phyloP scores from a whole-genome alignment of 2,329 filamentous ascomycete species.

The Aspergillus caelatus region DNA sequence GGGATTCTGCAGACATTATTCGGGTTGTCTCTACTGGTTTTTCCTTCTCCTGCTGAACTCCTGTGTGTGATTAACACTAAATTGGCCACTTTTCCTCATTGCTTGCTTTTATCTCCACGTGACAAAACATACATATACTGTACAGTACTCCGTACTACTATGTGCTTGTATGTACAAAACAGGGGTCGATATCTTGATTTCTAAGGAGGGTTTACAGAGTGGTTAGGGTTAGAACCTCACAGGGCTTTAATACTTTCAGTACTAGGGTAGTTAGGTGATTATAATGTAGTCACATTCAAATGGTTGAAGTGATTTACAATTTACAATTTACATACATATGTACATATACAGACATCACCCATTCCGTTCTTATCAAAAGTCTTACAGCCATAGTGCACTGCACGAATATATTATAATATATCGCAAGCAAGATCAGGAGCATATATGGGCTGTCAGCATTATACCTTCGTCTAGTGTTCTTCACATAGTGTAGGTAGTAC shows the following conservation, averaged over 20 bases:
- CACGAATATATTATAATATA: background rate
- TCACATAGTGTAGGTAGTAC: background rate
- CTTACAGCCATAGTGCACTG: background rate
- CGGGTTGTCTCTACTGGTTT: background rate
- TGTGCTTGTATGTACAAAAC: background rate
- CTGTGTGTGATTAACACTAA: background rate
- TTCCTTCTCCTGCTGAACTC: background rate
- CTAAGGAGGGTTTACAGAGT: background rate
- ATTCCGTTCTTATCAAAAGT: background rate
- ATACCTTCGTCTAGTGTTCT: background rate
- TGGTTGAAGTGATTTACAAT: background rate
- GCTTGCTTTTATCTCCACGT: constrained; percentile 23
- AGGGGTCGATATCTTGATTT: background rate
- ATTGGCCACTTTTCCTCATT: background rate
- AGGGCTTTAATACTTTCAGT: background rate
- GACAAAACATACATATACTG: background rate
- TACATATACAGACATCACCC: background rate
- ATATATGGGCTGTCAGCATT: background rate
- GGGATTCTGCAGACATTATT: constrained; percentile 53
- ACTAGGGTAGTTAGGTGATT: background rate
- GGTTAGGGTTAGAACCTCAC: background rate
- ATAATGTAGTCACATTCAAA: background rate
- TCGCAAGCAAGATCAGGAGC: background rate
- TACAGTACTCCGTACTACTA: background rate
- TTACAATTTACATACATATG: background rate